A percentile compares a stretch with the other conserved stretches of the same genome.
phyloP scores from a whole-genome alignment of 495 filamentous ascomycete genomes.

The Hypoxylon cercidicola region DNA sequence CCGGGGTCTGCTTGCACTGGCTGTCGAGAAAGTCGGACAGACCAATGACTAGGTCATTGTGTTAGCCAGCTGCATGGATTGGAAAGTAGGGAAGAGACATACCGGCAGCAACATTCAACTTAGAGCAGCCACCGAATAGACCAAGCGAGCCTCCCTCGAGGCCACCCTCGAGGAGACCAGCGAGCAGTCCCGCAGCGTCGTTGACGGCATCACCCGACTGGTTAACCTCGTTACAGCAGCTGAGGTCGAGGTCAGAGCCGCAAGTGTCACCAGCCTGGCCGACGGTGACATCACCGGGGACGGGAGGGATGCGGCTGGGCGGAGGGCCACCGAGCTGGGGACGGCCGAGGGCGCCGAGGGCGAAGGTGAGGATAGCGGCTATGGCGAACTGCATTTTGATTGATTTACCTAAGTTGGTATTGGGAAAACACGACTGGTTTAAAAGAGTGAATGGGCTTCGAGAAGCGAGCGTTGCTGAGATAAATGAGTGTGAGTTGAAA shows the following conservation, averaged over 20 bases:
- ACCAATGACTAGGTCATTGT: conserved; percentile 41
- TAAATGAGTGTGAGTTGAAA: conserved; percentile 42
- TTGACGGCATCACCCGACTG: conserved; percentile 59
- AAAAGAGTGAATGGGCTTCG: conserved; percentile 23
- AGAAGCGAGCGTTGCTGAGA: conserved; percentile 38
- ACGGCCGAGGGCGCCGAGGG: conserved; percentile 39
- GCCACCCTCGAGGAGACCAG: conserved; percentile 39
- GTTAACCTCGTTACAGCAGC: conserved; percentile 58
- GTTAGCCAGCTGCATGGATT: conserved; percentile 13
- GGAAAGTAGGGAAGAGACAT: neutral
- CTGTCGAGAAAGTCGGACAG: conserved; percentile 58
- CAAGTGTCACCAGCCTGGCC: conserved; percentile 61
- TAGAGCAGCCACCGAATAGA: conserved; percentile 46
- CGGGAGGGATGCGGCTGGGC: conserved; percentile 44
- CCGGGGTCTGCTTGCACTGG: conserved; percentile 65
- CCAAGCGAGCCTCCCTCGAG: conserved; percentile 35
- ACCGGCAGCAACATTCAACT: conserved; percentile 45
- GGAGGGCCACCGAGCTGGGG: conserved; percentile 35
- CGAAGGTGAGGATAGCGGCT: conserved; percentile 45
- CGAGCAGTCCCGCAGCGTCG: conserved; percentile 33
- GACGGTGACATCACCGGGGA: conserved; percentile 57
- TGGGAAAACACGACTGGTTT: conserved; percentile 2
- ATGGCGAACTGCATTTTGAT: conserved; percentile 50
- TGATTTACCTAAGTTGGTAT: conserved; percentile 29
- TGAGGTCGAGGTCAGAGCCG: conserved; percentile 53